Base-by-base conservation (phyloP, 768 basidiomycete genomes). In the Tricholoma terreum region DNA sequence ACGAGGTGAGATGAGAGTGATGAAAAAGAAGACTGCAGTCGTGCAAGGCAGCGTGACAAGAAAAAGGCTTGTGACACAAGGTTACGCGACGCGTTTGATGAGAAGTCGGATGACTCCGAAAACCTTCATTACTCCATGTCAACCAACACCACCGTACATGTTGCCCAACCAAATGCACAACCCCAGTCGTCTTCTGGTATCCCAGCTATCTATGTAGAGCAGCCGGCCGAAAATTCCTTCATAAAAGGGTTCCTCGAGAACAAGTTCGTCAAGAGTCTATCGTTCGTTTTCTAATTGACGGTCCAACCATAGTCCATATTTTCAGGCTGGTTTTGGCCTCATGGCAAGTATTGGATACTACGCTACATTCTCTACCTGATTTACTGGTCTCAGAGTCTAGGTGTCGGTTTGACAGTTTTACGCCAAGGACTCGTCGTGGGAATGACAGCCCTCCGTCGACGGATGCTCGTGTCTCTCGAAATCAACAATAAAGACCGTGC, bases 241-340 rank as follows among this genome's bases (percentile, higher is more conserved):
- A 45, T 83, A 14, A 64, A 64, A 15, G 63, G 63, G 40, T 69
- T 88, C 31, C 69, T 84, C 21, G 79, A 78, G 57, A 84, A 88
- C 76, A 90, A 90, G 88, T 90, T 69, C 75, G 87, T 78, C 51
- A 56, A 51, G 2, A 36, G 50, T 10, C 21, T 19, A 56, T 34
- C 64, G 55, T 46, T 36, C 1, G 27, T 8, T 52, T 2, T 53
- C 19, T 45, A 11, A n/a, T 56, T 50, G 58, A 53, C 42, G 30
- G 54, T 36, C 52, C 68, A 81, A 81, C 74, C 65, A 67, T 65
- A 99, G 97, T 69, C 96, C 94, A 35, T 95, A 94, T 76, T 98
- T 99, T 69, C 92, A 96, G 69, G 97, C 96, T 49, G 96, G 97
- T 24, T 98, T 98, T 66, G 97, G 96, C 34, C 82, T 99, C 35